Conservation (phyloP, 116 monocot genomes). For the Papilionanthe hybrid region DNA sequence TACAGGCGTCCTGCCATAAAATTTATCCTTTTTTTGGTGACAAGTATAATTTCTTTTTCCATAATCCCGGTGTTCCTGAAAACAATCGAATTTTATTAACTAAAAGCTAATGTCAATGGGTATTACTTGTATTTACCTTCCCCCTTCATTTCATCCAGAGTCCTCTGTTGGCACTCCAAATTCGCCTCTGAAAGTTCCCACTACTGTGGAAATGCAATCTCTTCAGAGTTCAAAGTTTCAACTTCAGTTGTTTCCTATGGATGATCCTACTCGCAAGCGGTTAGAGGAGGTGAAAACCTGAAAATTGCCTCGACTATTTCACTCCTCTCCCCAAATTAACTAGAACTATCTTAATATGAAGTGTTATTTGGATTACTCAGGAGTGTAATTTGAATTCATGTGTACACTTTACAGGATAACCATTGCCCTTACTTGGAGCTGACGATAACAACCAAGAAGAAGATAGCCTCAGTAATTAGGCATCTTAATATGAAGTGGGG, state of each 20-base stretch:
- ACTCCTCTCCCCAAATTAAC: not conserved
- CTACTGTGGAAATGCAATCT: conserved; percentile 6
- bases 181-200: conserved; percentile 7
- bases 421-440: conserved; percentile 81
- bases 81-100: not conserved
- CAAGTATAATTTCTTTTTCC: not conserved
- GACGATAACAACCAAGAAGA: conserved; percentile 59
- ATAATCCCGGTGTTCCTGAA: not conserved
- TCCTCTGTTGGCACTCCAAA: not conserved
- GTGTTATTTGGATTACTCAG: not conserved
- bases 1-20: not conserved
- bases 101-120: conserved; percentile 1
- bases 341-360: not conserved
- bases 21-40: not conserved
- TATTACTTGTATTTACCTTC: not conserved
- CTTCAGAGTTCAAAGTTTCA: conserved; percentile 36
- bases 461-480: conserved; percentile 78
- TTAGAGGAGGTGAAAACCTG: conserved; percentile 53
- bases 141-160: conserved; percentile 7
- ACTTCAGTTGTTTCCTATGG: conserved; percentile 84
- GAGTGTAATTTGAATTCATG: not conserved
- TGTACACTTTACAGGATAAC: conserved; percentile 38
- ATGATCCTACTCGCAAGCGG: conserved; percentile 41
- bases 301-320: not conserved
- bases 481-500: conserved; percentile 80